phyloP scores from a whole-genome alignment of 169 alveolate genomes.

The Eimeria praecox region DNA sequence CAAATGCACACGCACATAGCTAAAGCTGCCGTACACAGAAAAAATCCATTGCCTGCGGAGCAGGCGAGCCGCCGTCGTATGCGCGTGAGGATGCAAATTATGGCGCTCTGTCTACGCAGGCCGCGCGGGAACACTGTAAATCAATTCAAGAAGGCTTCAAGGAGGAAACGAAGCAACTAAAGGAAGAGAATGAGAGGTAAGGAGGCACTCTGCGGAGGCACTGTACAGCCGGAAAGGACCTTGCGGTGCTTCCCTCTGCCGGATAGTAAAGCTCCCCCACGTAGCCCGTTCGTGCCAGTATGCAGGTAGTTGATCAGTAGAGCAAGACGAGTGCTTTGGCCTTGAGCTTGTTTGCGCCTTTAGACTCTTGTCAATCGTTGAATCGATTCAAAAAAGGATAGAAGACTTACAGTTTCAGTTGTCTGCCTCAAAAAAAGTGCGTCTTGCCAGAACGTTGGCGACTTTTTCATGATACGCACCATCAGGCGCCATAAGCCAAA shows the following conservation, averaged over 20 bases:
- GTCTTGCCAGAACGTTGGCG: conserved; percentile 9
- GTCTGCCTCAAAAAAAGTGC: conserved; percentile 19
- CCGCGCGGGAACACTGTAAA: conserved; percentile 37
- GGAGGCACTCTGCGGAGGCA: neutral
- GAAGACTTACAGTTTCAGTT: conserved; percentile 16
- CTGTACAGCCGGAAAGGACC: neutral
- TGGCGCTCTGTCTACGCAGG: neutral
- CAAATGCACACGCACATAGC: neutral
- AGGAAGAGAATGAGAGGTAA: conserved; percentile 48
- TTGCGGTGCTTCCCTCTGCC: neutral
- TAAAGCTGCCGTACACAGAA: neutral
- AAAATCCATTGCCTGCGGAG: neutral
- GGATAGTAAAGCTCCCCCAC: neutral
- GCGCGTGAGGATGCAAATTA: neutral
- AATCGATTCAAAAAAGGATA: conserved; percentile 14
- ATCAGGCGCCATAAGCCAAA: neutral
- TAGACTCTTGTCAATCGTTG: conserved; percentile 9
- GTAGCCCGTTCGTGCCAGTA: neutral
- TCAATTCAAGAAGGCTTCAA: conserved; percentile 43
- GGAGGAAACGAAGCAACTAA: neutral
- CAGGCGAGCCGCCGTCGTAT: neutral
- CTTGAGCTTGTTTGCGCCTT: neutral
- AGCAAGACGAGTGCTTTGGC: neutral
- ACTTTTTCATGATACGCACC: neutral
- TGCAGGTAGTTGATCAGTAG: neutral